Conservation (phyloP, 2,329 filamentous ascomycete genomes). For the Lasiodiplodia sp. region DNA sequence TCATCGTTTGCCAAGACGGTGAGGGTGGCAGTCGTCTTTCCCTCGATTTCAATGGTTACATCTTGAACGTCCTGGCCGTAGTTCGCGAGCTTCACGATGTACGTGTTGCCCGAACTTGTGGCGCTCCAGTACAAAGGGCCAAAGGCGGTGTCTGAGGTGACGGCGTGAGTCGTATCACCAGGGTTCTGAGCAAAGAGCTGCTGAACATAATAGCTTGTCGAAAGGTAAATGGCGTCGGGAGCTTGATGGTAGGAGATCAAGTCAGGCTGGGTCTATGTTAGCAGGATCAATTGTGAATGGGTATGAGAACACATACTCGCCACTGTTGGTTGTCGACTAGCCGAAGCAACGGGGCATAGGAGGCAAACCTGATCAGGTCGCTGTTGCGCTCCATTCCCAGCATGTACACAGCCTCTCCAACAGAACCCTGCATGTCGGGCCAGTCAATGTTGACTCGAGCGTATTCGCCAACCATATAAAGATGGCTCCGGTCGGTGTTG, state of each 20-base stretch:
- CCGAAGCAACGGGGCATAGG: constrained; percentile 26
- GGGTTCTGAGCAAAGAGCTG: constrained; percentile 18
- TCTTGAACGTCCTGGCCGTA: constrained; percentile 9
- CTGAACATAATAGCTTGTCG: constrained; percentile 27
- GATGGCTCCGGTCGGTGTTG: constrained; percentile 4
- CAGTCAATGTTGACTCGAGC: too few species aligned
- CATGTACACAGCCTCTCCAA: constrained; percentile 70
- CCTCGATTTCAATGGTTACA: constrained; percentile 16
- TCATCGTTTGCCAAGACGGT: constrained; percentile 5
- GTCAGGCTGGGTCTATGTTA: neutral
- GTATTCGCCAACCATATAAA: constrained; percentile 26
- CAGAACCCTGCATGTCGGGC: constrained; percentile 34
- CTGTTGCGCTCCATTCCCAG: constrained; percentile 72
- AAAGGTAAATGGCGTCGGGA: neutral
- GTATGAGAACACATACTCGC: neutral
- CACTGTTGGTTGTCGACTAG: constrained; percentile 25
- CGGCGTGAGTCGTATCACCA: neutral
- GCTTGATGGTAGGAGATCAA: constrained; percentile 1
- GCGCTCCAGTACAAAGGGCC: constrained; percentile 25
- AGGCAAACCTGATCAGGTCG: constrained; percentile 55
- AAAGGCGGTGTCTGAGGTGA: constrained; percentile 4
- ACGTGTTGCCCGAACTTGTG: neutral
- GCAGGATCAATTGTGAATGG: too few species aligned
- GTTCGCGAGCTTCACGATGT: constrained; percentile 27
- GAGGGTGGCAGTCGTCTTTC: neutral